Conservation (phyloP, 2,329 filamentous ascomycete genomes). For the Colletotrichum lupini region DNA sequence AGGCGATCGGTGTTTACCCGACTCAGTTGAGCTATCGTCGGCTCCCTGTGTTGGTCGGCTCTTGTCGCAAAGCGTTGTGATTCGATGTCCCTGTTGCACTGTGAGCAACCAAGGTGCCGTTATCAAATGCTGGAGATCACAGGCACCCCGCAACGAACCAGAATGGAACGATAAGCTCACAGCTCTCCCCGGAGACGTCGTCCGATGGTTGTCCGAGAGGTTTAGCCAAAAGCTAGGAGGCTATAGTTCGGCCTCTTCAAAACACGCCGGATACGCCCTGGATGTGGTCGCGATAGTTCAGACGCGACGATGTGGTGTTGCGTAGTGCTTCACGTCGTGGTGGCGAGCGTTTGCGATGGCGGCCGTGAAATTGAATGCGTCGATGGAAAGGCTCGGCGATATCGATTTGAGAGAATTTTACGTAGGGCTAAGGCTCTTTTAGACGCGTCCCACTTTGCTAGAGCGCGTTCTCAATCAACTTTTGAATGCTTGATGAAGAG, state of each 20-base stretch:
- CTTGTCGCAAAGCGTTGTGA: conserved; percentile 6
- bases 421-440: conserved; percentile 12
- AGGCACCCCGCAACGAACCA: conserved; percentile 1
- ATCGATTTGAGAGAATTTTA: neutral
- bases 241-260: neutral
- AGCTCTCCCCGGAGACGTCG: conserved; percentile 7
- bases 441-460: conserved; percentile 27
- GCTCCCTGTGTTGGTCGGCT: neutral
- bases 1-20: neutral
- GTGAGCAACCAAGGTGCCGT: conserved; percentile 7
- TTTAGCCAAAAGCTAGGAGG: neutral
- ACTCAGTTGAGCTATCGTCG: neutral
- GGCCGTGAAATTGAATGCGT: no score
- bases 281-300: no score
- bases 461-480: neutral
- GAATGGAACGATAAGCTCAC: conserved; percentile 28
- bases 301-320: no score
- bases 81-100: conserved; percentile 5
- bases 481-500: neutral
- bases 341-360: neutral
- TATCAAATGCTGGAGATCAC: conserved; percentile 15
- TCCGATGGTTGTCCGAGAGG: conserved; percentile 7
- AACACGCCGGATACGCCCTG: neutral
- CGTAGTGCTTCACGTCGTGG: no score
- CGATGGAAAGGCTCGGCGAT: neutral